These are phyloP conservation scores for Gymnopilus junonius DNA, from an alignment of 768 basidiomycete genomes.

Conservation along the genomic window DNA sequence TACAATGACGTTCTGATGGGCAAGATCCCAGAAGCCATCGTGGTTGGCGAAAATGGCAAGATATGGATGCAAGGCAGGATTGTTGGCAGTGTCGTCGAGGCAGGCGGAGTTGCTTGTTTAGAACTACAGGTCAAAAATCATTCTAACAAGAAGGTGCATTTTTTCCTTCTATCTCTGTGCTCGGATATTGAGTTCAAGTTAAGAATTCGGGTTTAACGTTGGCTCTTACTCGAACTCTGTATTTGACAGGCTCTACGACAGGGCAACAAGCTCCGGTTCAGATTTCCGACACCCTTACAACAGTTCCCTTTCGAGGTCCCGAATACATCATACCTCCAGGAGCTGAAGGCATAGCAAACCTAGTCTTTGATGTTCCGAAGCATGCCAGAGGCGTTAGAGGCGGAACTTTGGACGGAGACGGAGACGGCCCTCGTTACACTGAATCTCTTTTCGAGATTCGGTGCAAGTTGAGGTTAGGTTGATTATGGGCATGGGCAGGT, in stretches of 20 bases:
- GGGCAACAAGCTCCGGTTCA: conserved; percentile 50
- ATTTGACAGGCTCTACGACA: conserved; percentile 49
- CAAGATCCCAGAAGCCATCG: conserved; percentile 55
- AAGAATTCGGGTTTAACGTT: conserved; percentile 74
- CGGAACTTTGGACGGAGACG: conserved; percentile 49
- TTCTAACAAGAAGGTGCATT: conserved; percentile 72
- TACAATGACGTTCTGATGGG: conserved; percentile 37
- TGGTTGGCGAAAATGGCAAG: conserved; percentile 79
- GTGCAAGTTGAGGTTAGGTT: conserved; percentile 67
- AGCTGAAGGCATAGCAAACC: conserved; percentile 75
- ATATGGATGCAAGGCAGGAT: conserved; percentile 76
- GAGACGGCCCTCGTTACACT: conserved; percentile 36
- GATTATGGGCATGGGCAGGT: conserved; percentile 76
- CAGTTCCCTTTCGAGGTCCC: conserved; percentile 71
- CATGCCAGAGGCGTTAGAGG: conserved; percentile 67
- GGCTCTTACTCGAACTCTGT: conserved; percentile 62
- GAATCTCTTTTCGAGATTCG: conserved; percentile 72
- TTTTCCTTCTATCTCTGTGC: conserved; percentile 5
- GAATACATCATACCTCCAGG: conserved; percentile 80
- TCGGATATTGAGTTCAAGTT: conserved; percentile 5
- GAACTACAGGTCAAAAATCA: conserved; percentile 85
- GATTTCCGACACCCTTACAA: conserved; percentile 69
- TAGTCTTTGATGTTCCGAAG: conserved; percentile 81
- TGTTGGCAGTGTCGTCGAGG: conserved; percentile 63
- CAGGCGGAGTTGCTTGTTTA: conserved; percentile 72